Conservation (phyloP, 1,139 yeast genomes). For the Zhuliangozyma blackwelliae region DNA sequence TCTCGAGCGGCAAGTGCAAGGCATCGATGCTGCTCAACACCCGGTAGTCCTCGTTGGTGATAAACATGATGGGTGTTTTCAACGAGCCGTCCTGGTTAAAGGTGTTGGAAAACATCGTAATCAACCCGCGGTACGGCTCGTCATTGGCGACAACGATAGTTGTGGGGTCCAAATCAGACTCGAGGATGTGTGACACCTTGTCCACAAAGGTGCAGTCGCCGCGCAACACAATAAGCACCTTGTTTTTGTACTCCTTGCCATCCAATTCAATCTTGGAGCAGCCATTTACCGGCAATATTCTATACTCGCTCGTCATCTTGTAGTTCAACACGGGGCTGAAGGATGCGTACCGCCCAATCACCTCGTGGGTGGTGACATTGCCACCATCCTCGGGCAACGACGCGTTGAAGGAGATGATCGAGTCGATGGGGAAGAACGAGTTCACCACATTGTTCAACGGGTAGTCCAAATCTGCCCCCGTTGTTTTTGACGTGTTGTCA, state of each 20-base stretch:
- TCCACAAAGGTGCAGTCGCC: slow-evolving; percentile 44
- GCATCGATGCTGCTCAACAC: slow-evolving; percentile 13
- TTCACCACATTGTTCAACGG: slow-evolving; percentile 36
- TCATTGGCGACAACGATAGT: slow-evolving; percentile 40
- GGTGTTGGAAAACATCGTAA: slow-evolving; percentile 41
- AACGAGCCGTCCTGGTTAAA: slow-evolving; percentile 37
- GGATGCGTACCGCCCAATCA: slow-evolving; percentile 42
- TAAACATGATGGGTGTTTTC: slow-evolving; percentile 34
- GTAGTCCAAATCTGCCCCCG: slow-evolving; percentile 25
- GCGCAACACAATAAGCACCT: slow-evolving; percentile 31
- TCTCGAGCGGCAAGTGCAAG: slow-evolving; percentile 12
- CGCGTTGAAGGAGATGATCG: slow-evolving; percentile 27
- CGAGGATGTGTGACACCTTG: slow-evolving; percentile 30
- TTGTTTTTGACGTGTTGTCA: slow-evolving; percentile 3
- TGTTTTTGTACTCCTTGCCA: slow-evolving; percentile 15
- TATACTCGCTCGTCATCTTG: slow-evolving; percentile 21
- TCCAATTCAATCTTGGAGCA: slow-evolving; percentile 18
- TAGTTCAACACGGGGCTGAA: slow-evolving; percentile 34
- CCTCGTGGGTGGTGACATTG: slow-evolving; percentile 16
- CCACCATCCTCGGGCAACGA: slow-evolving; percentile 11
- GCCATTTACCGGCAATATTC: slow-evolving; percentile 26
- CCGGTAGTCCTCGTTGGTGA: slow-evolving; percentile 34
- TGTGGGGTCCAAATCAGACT: slow-evolving; percentile 26
- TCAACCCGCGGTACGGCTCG: slow-evolving; percentile 34
- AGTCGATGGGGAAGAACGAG: slow-evolving; percentile 42